Conservation (phyloP, 148 eudicot genomes). For the Arctostaphylos glauca region DNA sequence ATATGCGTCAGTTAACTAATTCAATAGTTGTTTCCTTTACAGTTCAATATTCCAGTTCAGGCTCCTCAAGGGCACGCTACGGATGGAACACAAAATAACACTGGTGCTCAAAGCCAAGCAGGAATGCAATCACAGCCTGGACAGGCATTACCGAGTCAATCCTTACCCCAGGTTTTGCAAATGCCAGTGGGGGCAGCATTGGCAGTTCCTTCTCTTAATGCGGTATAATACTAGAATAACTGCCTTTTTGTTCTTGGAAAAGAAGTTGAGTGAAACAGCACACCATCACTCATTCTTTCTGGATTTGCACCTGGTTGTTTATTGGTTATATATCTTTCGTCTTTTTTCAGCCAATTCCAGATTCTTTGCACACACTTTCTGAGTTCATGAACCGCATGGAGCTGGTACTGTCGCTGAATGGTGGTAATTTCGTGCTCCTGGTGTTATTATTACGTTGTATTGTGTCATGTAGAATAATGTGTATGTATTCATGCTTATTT, state of each 20-base stretch:
- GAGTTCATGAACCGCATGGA: slow-evolving; percentile 93
- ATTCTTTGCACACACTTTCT: slow-evolving; percentile 75
- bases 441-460: not conserved
- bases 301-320: slow-evolving; percentile 2
- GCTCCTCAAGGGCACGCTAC: slow-evolving; percentile 50
- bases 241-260: not conserved
- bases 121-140: slow-evolving; percentile 50
- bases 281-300: not conserved
- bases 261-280: too few relatives aligned
- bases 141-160: slow-evolving; percentile 51
- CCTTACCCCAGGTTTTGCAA: slow-evolving; percentile 44
- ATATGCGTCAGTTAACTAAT: not conserved
- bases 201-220: slow-evolving; percentile 61
- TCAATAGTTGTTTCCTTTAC: slow-evolving; percentile 11
- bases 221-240: slow-evolving; percentile 36
- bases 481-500: not conserved
- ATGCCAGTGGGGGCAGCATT: slow-evolving; percentile 62
- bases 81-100: slow-evolving; percentile 36
- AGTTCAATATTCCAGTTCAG: slow-evolving; percentile 38
- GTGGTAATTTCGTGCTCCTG: slow-evolving; percentile 28
- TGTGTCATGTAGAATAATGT: not conserved
- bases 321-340: not conserved
- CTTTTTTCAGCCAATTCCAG: slow-evolving; percentile 76
- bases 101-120: slow-evolving; percentile 48
- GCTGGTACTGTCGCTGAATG: slow-evolving; percentile 66